These are phyloP conservation scores for Dictyostelium brefeldianum DNA, from an alignment of 78 protist species.

Conservation along the genomic window DNA sequence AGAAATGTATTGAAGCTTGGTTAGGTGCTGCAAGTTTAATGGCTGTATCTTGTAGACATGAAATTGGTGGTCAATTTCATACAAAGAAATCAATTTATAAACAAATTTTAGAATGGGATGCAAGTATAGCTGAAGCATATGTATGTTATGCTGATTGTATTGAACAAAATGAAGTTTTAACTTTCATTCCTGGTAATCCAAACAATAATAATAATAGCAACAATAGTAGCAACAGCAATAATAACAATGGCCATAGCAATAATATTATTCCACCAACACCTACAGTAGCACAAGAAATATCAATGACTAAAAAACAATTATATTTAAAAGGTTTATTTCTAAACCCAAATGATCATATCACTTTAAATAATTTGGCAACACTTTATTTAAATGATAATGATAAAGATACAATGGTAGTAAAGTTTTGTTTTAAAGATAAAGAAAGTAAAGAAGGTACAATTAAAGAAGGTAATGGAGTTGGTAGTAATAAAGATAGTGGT, in stretches of 20 bases:
- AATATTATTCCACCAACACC: not conserved
- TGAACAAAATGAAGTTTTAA: not conserved
- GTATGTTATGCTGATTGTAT: not conserved
- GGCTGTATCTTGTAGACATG: slow-evolving; percentile 15
- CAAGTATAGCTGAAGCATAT: not conserved
- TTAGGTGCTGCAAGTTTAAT: slow-evolving; percentile 1
- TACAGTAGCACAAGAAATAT: not conserved
- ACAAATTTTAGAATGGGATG: slow-evolving; percentile 15
- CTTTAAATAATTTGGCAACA: not conserved
- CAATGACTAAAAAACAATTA: not conserved
- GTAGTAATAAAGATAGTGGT: no score
- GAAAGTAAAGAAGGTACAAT: not conserved
- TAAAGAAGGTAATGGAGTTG: not conserved
- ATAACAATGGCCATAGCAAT: not conserved
- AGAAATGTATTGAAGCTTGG: not conserved
- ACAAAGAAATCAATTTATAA: slow-evolving; percentile 11
- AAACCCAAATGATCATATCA: not conserved
- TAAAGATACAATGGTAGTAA: not conserved
- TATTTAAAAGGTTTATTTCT: not conserved
- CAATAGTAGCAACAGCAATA: not conserved
- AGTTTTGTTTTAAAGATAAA: no score
- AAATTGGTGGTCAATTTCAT: not conserved
- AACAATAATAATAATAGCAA: not conserved
- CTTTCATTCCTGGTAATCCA: not conserved
- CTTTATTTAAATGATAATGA: not conserved